Evolutionary conservation across 2,329 filamentous ascomycete genomes (phyloP).

Genomic region (Penicillium italicum): DNA sequence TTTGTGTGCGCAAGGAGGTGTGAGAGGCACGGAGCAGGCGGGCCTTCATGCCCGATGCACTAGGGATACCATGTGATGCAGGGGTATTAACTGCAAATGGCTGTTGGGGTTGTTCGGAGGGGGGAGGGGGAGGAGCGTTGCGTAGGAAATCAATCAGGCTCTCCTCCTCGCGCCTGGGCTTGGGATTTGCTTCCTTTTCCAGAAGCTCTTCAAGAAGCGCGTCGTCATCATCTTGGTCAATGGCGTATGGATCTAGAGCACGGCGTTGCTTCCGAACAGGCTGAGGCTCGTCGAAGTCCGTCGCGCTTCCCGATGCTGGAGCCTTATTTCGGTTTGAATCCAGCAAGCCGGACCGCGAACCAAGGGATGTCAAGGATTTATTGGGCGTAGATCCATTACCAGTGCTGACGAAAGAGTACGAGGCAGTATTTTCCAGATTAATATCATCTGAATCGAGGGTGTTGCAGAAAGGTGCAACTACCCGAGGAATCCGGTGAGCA

Average conservation of each 20-base stretch:
- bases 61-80: constrained; percentile 11
- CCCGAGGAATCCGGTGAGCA: constrained; percentile 71
- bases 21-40: constrained; percentile 36
- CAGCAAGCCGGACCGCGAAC: constrained; percentile 69
- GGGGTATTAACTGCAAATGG: constrained; percentile 27
- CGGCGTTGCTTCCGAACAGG: constrained; percentile 70
- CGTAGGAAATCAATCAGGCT: constrained; percentile 49
- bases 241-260: constrained; percentile 87
- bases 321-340: constrained; percentile 36
- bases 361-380: constrained; percentile 57
- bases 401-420: constrained; percentile 41
- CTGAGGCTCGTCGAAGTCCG: constrained; percentile 7
- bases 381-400: constrained; percentile 52
- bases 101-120: constrained; percentile 29
- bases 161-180: constrained; percentile 43
- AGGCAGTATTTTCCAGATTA: constrained; percentile 31
- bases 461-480: constrained; percentile 78
- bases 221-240: constrained; percentile 67
- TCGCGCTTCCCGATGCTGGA: constrained; percentile 10
- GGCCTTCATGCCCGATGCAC: constrained; percentile 31
- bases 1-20: constrained; percentile 34
- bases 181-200: constrained; percentile 17
- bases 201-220: constrained; percentile 47
- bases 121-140: constrained; percentile 45
- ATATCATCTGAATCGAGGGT: constrained; percentile 83